Conservation (phyloP, 768 basidiomycete genomes). For the Royoungia palumana region DNA sequence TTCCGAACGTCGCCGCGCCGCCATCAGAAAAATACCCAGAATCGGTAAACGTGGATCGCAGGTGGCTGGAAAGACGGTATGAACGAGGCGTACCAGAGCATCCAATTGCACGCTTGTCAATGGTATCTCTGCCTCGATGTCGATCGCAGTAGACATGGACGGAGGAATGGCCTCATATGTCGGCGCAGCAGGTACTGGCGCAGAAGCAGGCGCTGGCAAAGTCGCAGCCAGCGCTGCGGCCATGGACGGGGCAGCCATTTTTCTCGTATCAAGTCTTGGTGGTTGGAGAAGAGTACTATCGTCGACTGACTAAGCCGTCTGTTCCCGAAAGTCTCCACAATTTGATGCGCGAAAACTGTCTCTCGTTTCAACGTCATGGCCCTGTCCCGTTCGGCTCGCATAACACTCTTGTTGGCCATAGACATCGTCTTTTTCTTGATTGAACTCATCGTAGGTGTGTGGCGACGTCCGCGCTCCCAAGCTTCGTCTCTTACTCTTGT, state of each 20-base stretch:
- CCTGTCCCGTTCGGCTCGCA: constrained; percentile 67
- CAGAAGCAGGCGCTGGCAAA: constrained; percentile 57
- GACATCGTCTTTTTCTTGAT: constrained; percentile 86
- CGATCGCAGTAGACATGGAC: constrained; percentile 89
- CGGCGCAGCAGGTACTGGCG: constrained; percentile 59
- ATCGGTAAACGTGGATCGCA: constrained; percentile 1
- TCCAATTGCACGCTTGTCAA: constrained; percentile 79
- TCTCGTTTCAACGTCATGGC: constrained; percentile 21
- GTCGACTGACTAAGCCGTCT: constrained; percentile 23
- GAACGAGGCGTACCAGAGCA: constrained; percentile 62
- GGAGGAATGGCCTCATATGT: constrained; percentile 86
- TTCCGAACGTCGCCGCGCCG: constrained; percentile 1
- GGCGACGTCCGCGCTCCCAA: constrained; percentile 10
- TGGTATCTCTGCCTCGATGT: constrained; percentile 88
- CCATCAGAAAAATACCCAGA: constrained; percentile 13
- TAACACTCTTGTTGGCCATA: constrained; percentile 74
- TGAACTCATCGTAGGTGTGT: constrained; percentile 74
- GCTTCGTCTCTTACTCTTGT: constrained; percentile 12
- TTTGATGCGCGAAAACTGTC: not conserved
- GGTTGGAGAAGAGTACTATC: too few relatives aligned
- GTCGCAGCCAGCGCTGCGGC: constrained; percentile 89
- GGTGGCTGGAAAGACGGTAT: not conserved
- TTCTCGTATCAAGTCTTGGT: not conserved
- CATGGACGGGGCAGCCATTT: constrained; percentile 79
- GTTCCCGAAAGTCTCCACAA: too few relatives aligned